Percentiles rank a stretch among this genome's conserved stretches.
Conservation (phyloP, 78 protist species). For the Speleostelium caveatum region DNA sequence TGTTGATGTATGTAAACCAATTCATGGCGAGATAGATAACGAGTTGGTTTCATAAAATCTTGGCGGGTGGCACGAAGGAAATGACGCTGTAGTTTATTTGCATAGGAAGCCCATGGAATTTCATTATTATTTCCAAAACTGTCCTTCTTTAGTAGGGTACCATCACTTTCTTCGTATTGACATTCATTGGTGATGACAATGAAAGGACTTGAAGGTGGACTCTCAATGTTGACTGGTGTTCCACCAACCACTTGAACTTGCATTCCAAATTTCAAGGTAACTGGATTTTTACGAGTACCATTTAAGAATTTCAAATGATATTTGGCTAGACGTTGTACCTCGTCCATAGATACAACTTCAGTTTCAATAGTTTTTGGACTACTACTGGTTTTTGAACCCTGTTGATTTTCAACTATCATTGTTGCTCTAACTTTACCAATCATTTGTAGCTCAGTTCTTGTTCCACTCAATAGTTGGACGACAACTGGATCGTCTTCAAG, state of each 20-base stretch:
- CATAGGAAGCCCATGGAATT: constrained; percentile 79
- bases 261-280: constrained; percentile 78
- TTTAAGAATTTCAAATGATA: constrained; percentile 75
- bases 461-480: constrained; percentile 74
- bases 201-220: constrained; percentile 78
- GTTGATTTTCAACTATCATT: constrained; percentile 80
- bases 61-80: constrained; percentile 84
- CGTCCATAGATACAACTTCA: constrained; percentile 75
- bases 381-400: constrained; percentile 35
- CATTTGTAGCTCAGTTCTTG: constrained; percentile 65
- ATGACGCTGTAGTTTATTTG: constrained; percentile 81
- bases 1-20: constrained; percentile 63
- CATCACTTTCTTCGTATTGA: constrained; percentile 80
- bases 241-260: constrained; percentile 80
- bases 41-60: constrained; percentile 75
- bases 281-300: constrained; percentile 83
- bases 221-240: constrained; percentile 75
- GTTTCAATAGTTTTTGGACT: constrained; percentile 79
- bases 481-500: constrained; percentile 79
- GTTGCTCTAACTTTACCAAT: constrained; percentile 65
- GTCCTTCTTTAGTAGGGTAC: constrained; percentile 67
- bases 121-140: constrained; percentile 74
- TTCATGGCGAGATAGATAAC: constrained; percentile 80
- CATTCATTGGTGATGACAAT: constrained; percentile 88
- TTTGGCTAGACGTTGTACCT: constrained; percentile 61